These are phyloP conservation scores for Aspergillus proliferans DNA, from an alignment of 2,329 filamentous ascomycete genomes.

Conservation along the genomic window DNA sequence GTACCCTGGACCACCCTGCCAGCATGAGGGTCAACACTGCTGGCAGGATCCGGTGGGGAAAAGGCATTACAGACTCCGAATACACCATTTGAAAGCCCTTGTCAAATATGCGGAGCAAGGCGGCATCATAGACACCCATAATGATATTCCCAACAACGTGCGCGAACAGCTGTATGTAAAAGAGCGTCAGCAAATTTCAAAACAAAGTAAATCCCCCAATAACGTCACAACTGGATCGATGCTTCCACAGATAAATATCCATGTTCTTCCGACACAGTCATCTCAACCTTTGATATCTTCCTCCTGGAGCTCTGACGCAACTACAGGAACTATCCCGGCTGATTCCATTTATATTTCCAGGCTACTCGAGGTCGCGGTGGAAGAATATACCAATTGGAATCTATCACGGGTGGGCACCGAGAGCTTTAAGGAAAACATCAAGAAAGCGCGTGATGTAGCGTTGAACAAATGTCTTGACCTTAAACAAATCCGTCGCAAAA, in stretches of 20 bases:
- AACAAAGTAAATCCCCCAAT: slow-evolving; percentile 12
- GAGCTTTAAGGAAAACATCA: no score
- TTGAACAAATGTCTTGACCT: no score
- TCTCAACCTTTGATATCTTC: slow-evolving; percentile 8
- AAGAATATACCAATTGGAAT: no score
- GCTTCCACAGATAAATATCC: slow-evolving; percentile 25
- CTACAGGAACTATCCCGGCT: no score
- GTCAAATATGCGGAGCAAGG: slow-evolving; percentile 19
- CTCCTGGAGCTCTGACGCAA: no score
- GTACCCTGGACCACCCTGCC: slow-evolving; percentile 5
- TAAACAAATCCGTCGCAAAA: no score
- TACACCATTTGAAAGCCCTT: slow-evolving; percentile 23
- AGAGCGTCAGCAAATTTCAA: slow-evolving; percentile 16
- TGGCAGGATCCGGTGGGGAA: slow-evolving; percentile 27
- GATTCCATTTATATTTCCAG: no score
- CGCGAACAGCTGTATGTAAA: slow-evolving; percentile 8
- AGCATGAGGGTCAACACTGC: slow-evolving; percentile 22
- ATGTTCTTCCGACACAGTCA: slow-evolving; percentile 17
- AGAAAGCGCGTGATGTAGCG: no score
- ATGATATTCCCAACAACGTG: slow-evolving; percentile 7
- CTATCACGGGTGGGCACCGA: no score
- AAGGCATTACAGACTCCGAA: slow-evolving; percentile 28
- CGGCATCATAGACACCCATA: slow-evolving; percentile 6
- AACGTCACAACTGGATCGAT: slow-evolving; percentile 9
- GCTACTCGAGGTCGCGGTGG: no score